These are phyloP conservation scores for Claviceps africana DNA, from an alignment of 2,329 filamentous ascomycete genomes.

Conservation along the genomic window DNA sequence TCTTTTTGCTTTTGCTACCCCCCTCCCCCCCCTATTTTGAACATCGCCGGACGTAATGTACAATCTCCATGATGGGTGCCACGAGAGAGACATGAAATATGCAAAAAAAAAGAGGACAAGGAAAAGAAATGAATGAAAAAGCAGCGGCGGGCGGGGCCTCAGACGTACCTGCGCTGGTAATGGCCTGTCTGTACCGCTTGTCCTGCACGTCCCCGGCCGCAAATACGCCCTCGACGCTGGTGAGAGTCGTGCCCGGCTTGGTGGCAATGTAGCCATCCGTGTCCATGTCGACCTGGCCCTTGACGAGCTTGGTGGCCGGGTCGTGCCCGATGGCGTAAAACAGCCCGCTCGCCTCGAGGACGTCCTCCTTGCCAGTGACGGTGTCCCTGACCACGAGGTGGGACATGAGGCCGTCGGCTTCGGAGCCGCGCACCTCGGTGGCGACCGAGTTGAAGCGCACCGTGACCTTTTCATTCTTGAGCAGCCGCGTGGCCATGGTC, in stretches of 20 bases:
- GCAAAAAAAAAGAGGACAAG: background rate
- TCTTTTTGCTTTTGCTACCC: no score
- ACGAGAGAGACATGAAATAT: background rate
- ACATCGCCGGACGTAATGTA: no score
- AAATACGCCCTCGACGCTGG: slow-evolving; percentile 83
- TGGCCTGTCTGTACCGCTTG: slow-evolving; percentile 93
- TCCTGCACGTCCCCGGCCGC: slow-evolving; percentile 97
- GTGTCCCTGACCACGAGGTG: slow-evolving; percentile 73
- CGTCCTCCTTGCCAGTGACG: slow-evolving; percentile 60
- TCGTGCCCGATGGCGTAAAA: slow-evolving; percentile 98
- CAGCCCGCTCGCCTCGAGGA: slow-evolving; percentile 77
- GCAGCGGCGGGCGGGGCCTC: background rate
- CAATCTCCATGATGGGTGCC: no score
- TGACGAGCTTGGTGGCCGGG: slow-evolving; percentile 79
- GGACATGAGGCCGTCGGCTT: slow-evolving; percentile 67
- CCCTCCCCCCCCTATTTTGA: no score
- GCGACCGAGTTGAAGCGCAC: slow-evolving; percentile 76
- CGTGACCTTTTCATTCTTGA: slow-evolving; percentile 76
- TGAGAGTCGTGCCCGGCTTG: slow-evolving; percentile 74
- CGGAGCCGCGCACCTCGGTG: slow-evolving; percentile 72
- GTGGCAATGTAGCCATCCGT: slow-evolving; percentile 85
- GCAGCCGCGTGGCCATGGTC: slow-evolving; percentile 79
- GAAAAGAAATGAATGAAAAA: background rate
- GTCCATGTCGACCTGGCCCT: slow-evolving; percentile 79
- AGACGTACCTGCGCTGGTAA: slow-evolving; percentile 81